Conservation (phyloP, 257 asterid species). For the Cynanchum wilfordii region DNA sequence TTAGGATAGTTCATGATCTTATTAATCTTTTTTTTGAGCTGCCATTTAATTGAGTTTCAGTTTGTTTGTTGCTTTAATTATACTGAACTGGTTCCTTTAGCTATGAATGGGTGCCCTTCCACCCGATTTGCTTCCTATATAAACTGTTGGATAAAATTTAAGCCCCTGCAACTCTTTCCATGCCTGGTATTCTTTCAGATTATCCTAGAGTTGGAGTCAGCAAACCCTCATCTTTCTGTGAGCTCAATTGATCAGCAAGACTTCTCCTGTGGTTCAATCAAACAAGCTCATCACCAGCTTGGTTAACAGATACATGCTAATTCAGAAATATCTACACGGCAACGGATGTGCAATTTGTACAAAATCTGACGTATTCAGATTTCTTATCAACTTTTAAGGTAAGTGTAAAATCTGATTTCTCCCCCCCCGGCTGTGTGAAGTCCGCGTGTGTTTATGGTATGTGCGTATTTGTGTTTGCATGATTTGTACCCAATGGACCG, state of each 20-base stretch:
- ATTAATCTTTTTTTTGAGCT: no score
- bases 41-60: not conserved
- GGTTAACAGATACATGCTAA: not conserved
- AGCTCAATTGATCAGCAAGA: slow-evolving; percentile 57
- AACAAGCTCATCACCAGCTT: not conserved
- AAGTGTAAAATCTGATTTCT: no score
- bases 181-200: slow-evolving; percentile 39
- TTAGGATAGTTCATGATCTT: no score
- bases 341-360: not conserved
- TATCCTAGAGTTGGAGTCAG: slow-evolving; percentile 66
- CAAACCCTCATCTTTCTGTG: slow-evolving; percentile 46
- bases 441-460: no score
- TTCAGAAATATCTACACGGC: no score
- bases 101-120: not conserved
- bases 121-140: not conserved
- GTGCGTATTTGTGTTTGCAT: no score
- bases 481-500: no score
- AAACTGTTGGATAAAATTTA: not conserved
- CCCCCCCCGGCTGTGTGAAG: no score
- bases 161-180: not conserved
- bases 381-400: no score
- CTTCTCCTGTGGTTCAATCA: slow-evolving; percentile 50
- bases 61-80: not conserved
- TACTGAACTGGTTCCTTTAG: not conserved
- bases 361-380: no score